Evolutionary conservation across 805 yeast species (phyloP).

Genomic region (Metschnikowia vanudenii): DNA sequence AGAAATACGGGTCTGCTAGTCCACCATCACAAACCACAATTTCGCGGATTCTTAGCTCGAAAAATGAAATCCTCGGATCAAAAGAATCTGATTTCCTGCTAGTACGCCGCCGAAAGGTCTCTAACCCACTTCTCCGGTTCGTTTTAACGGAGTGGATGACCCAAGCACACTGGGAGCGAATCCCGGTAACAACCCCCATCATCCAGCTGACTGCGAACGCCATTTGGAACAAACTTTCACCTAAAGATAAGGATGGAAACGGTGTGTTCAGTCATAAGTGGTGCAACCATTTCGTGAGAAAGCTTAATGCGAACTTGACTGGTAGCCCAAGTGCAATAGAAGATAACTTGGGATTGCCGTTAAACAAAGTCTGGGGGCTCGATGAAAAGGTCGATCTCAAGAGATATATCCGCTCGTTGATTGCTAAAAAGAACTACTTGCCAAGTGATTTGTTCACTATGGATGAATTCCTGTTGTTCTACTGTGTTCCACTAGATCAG

Average conservation of each 20-base stretch:
- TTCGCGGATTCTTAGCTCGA: constrained; percentile 56
- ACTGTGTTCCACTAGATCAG: constrained; percentile 60
- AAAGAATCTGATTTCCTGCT: constrained; percentile 52
- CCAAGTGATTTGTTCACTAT: constrained; percentile 56
- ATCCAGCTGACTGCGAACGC: constrained; percentile 62
- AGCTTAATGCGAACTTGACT: constrained; percentile 51
- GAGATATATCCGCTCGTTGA: constrained; percentile 35
- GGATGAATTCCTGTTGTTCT: constrained; percentile 60
- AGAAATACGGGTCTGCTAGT: constrained; percentile 48
- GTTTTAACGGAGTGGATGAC: constrained; percentile 71
- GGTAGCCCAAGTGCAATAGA: constrained; percentile 45
- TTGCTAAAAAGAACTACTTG: constrained; percentile 34
- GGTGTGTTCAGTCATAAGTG: constrained; percentile 66
- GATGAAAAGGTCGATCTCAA: constrained; percentile 56
- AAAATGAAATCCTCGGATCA: constrained; percentile 50
- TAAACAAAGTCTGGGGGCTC: constrained; percentile 57
- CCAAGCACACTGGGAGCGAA: constrained; percentile 64
- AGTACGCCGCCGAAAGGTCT: constrained; percentile 53
- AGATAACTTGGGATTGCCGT: constrained; percentile 27
- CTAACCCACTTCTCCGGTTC: constrained; percentile 52
- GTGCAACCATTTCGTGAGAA: constrained; percentile 49
- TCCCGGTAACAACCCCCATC: constrained; percentile 63
- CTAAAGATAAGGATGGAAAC: constrained; percentile 54
- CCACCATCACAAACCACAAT: constrained; percentile 70
- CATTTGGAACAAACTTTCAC: constrained; percentile 61